Base-by-base conservation (phyloP, 2,329 filamentous ascomycete genomes). In the Paracoccidioides brasiliensis region DNA sequence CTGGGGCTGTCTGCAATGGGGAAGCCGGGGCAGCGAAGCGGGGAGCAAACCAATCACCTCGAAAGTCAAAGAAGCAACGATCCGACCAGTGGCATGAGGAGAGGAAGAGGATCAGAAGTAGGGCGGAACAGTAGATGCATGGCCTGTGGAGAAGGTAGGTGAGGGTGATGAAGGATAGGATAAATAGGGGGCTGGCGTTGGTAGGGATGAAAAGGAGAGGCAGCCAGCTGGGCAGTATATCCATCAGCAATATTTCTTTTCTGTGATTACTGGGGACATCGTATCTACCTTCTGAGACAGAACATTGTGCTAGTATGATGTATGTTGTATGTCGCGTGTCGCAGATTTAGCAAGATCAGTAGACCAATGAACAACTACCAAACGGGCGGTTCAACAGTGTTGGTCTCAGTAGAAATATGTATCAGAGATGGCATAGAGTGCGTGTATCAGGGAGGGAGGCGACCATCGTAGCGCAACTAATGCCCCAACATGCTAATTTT, bases 61-160 rank as follows among this genome's bases (percentile, higher is more conserved):
- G 80, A 65, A 96, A 86, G 75, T 97, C 91, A 77, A 97, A 93
- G 75, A 97, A 93, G 69, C 88, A 93, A 54, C 84, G 83, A 69
- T 90, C 86, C 62, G 85, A 87, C 88, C 88, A 93, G 78, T 90
- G 85, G 72, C 88, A 93, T 32, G 86, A 90, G 32, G 90, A 94
- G 62, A 90, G 80, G 76, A 96, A 95, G 63, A 98, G 88, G 64
- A 97, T 90, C 61, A 95, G 80, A 51, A 98, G 88, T 54, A 98
- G 85, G 59, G 96, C 84, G 58, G 90, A 95, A 80, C 93, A 98
- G 79, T 98, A 98, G 64, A 95, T 85, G 76, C 93, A 98, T 54
- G 93, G 93, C 55, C 91, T 85, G 74, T 96, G 95, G 65, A 98
- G 84, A 73, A 95, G 88, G 78, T 95, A 97, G 61, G 90, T 95